A percentile compares a stretch with the other conserved stretches of the same genome.
phyloP scores from a whole-genome alignment of 768 basidiomycete species.

The Mycena sanguinolenta region DNA sequence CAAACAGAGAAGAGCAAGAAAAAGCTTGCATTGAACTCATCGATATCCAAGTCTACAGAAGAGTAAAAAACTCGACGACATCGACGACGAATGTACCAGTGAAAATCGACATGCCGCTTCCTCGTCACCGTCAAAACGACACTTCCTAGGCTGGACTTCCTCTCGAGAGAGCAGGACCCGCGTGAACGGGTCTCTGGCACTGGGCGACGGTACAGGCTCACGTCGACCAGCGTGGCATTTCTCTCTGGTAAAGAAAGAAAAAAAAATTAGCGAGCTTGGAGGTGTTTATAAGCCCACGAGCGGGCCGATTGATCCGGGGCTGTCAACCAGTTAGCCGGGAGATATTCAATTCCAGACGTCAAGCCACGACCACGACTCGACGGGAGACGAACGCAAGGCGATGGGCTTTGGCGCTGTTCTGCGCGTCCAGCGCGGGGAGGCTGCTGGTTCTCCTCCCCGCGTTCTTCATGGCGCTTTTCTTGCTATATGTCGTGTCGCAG shows the following conservation, averaged over 20 bases:
- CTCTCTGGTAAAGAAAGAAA: too few species aligned
- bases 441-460: conserved; percentile 49
- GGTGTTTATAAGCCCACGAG: background rate
- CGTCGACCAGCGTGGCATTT: conserved; percentile 38
- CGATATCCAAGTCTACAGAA: too few species aligned
- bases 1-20: background rate
- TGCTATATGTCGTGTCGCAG: conserved; percentile 53
- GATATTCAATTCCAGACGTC: too few species aligned
- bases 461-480: conserved; percentile 44
- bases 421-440: conserved; percentile 34
- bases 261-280: too few species aligned
- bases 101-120: conserved; percentile 38
- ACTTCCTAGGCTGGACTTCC: conserved; percentile 37
- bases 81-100: conserved; percentile 30
- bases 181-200: conserved; percentile 34
- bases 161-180: conserved; percentile 37
- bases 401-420: background rate
- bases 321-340: too few species aligned
- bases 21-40: conserved; percentile 15
- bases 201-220: conserved; percentile 28
- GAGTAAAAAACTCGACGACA: too few species aligned
- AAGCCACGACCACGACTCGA: too few species aligned
- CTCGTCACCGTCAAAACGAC: conserved; percentile 35
- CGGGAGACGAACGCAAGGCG: too few species aligned
- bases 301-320: too few species aligned